Percentiles rank a stretch among this genome's conserved stretches.
These are phyloP conservation scores for Pyrenophora seminiperda DNA, from an alignment of 2,329 filamentous ascomycete genomes.

Conservation along the genomic window DNA sequence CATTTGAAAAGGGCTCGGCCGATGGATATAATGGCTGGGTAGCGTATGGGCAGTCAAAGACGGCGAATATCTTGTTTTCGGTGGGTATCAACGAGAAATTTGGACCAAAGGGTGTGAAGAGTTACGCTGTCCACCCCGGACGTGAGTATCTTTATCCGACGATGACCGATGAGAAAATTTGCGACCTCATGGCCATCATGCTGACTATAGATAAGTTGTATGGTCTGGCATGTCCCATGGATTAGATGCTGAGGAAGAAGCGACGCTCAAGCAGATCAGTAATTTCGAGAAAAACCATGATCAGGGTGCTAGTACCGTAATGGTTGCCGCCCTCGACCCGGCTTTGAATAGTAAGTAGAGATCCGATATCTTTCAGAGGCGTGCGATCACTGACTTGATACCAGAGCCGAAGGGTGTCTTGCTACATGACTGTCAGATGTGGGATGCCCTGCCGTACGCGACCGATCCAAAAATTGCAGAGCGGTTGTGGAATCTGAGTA, in stretches of 20 bases:
- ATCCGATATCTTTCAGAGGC: neutral
- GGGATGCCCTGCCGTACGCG: constrained; percentile 33
- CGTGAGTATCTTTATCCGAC: constrained; percentile 23
- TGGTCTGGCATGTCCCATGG: constrained; percentile 37
- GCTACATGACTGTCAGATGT: constrained; percentile 37
- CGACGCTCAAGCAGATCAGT: constrained; percentile 30
- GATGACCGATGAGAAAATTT: too few relatives aligned
- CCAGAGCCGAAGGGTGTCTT: constrained; percentile 32
- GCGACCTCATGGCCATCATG: neutral
- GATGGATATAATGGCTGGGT: constrained; percentile 36
- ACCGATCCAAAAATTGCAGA: constrained; percentile 33
- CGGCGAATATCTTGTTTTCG: constrained; percentile 40
- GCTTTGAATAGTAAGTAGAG: constrained; percentile 25
- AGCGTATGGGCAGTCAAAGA: constrained; percentile 42
- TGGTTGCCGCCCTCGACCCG: constrained; percentile 43
- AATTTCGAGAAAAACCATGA: constrained; percentile 44
- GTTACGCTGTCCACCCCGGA: constrained; percentile 43
- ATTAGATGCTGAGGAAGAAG: constrained; percentile 36
- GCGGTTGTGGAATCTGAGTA: constrained; percentile 39
- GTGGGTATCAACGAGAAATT: constrained; percentile 29
- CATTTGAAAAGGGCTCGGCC: constrained; percentile 20
- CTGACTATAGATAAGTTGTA: constrained; percentile 28
- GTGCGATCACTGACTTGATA: neutral
- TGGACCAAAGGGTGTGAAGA: constrained; percentile 28
- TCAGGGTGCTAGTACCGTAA: constrained; percentile 37